A percentile compares a stretch with the other conserved stretches of the same genome.
phyloP scores from a whole-genome alignment of 495 filamentous ascomycete species.

The Rostrohypoxylon terebratum region DNA sequence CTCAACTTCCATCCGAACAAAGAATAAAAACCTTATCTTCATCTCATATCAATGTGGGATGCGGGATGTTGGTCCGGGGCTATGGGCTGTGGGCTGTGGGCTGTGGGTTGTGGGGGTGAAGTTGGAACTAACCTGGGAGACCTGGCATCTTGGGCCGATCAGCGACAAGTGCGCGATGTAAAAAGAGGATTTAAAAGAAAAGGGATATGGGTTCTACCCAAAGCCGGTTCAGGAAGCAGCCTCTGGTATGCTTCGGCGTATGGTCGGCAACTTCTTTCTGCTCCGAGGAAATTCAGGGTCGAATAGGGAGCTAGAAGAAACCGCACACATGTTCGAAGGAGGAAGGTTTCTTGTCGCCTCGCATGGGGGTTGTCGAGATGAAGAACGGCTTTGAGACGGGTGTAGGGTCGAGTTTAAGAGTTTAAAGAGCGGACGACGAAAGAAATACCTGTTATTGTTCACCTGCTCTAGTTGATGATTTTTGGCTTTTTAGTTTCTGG shows the following conservation, averaged over 20 bases:
- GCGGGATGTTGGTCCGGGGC: neutral
- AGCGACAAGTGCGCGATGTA: slow-evolving; percentile 20
- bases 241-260: slow-evolving; percentile 17
- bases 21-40: neutral
- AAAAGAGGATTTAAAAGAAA: neutral
- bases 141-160: slow-evolving; percentile 78
- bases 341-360: slow-evolving; percentile 43
- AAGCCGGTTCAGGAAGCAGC: slow-evolving; percentile 36
- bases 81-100: neutral
- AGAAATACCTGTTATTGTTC: neutral
- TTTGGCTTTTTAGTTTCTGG: too few species aligned
- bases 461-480: neutral
- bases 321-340: slow-evolving; percentile 53
- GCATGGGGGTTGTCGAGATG: slow-evolving; percentile 43
- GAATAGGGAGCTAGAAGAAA: slow-evolving; percentile 47
- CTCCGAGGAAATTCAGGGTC: slow-evolving; percentile 49
- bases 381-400: neutral
- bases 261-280: slow-evolving; percentile 44
- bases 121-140: slow-evolving; percentile 83
- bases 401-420: neutral
- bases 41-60: neutral
- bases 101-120: slow-evolving; percentile 13
- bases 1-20: slow-evolving; percentile 16
- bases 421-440: neutral
- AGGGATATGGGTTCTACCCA: slow-evolving; percentile 17